Conservation (phyloP, 352 stramenopile species). For the Phytophthora brassicae region DNA sequence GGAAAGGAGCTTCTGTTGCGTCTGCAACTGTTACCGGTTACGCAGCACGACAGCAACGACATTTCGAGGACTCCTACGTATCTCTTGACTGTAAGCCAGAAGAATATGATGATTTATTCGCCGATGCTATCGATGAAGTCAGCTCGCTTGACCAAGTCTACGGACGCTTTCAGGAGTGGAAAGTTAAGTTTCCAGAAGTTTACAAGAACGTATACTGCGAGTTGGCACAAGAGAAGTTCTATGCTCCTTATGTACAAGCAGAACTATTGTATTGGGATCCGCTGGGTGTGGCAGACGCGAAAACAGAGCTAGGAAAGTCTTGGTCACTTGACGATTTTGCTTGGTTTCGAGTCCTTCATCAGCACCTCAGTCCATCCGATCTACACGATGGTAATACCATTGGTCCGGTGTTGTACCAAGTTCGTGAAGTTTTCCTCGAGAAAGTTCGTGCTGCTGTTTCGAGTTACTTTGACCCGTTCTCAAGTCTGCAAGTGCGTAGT, state of each 20-base stretch:
- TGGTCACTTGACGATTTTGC: constrained; percentile 46
- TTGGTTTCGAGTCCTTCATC: constrained; percentile 55
- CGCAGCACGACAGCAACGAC: constrained; percentile 11
- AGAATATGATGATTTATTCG: constrained; percentile 44
- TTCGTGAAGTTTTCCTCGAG: constrained; percentile 57
- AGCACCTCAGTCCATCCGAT: constrained; percentile 26
- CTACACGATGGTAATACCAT: constrained; percentile 12
- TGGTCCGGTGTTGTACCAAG: constrained; percentile 38
- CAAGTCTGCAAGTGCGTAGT: constrained; percentile 54
- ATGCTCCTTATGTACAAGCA: constrained; percentile 58
- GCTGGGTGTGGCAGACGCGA: constrained; percentile 33
- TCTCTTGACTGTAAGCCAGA: not conserved
- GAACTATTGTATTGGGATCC: constrained; percentile 75
- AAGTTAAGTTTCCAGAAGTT: constrained; percentile 63
- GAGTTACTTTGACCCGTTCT: constrained; percentile 63
- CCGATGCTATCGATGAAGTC: constrained; percentile 69
- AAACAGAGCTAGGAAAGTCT: constrained; percentile 3
- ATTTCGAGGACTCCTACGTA: constrained; percentile 36
- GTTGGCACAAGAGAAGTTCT: constrained; percentile 60
- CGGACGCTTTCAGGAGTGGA: constrained; percentile 70
- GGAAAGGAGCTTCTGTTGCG: constrained; percentile 1
- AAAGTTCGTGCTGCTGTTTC: constrained; percentile 38
- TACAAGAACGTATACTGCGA: constrained; percentile 71
- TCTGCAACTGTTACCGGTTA: constrained; percentile 1
- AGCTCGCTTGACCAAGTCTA: constrained; percentile 64